Evolutionary conservation across 495 filamentous ascomycete species (phyloP).

Genomic region (Lepidopterella palustris): DNA sequence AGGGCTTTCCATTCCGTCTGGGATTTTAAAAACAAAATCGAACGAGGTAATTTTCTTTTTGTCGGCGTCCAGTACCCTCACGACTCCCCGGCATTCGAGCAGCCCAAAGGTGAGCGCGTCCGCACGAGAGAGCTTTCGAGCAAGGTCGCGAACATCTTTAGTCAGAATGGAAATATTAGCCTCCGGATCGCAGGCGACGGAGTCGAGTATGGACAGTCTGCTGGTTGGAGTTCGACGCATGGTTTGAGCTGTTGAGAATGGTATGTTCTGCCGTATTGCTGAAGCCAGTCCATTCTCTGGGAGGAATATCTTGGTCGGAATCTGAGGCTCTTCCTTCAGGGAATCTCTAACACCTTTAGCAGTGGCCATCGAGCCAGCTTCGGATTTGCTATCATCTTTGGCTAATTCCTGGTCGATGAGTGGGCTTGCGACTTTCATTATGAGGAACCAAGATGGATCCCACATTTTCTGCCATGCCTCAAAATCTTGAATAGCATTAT

Average conservation of each 20-base stretch:
- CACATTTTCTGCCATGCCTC: conserved; percentile 31
- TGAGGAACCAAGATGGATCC: conserved; percentile 35
- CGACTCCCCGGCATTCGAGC: conserved; percentile 7
- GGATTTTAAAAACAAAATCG: conserved; percentile 7
- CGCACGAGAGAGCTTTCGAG: conserved; percentile 6
- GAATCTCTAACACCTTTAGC: neutral
- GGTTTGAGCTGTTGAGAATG: conserved; percentile 3
- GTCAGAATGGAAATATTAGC: conserved; percentile 1
- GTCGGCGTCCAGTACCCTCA: neutral
- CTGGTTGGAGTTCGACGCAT: neutral
- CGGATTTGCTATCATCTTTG: neutral
- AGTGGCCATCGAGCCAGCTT: neutral
- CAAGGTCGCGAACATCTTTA: conserved; percentile 14
- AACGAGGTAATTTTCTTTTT: neutral
- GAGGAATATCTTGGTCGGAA: neutral
- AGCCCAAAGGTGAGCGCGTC: conserved; percentile 18
- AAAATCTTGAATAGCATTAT: conserved; percentile 26
- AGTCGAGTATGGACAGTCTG: conserved; percentile 8
- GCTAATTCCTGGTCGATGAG: conserved; percentile 27
- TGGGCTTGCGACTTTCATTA: conserved; percentile 18
- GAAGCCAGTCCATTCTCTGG: neutral
- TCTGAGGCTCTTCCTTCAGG: conserved; percentile 1
- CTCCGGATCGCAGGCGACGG: neutral
- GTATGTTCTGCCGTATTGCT: neutral
- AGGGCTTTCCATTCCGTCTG: neutral